Conservation (phyloP, 257 asterid species). For the Striga asiatica region DNA sequence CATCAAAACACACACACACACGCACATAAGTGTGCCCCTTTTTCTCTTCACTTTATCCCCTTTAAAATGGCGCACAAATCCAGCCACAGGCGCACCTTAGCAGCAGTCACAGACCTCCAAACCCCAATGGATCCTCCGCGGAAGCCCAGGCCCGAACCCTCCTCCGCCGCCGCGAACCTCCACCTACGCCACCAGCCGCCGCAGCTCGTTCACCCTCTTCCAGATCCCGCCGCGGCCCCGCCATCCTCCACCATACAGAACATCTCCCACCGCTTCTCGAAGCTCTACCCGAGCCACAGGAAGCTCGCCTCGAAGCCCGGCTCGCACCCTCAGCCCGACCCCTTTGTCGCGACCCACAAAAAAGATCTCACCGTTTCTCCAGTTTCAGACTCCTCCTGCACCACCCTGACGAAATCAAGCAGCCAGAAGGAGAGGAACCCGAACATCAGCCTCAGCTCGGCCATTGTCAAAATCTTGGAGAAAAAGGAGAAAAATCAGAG, state of each 20-base stretch:
- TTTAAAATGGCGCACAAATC: conserved; percentile 19
- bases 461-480: background rate
- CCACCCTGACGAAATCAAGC: conserved; percentile 57
- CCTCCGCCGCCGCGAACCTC: conserved; percentile 24
- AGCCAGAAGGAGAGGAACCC: conserved; percentile 32
- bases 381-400: conserved; percentile 30
- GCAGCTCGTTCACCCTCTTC: conserved; percentile 30
- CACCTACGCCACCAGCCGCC: conserved; percentile 27
- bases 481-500: background rate
- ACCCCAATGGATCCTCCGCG: conserved; percentile 53
- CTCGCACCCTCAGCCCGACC: conserved; percentile 24
- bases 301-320: conserved; percentile 22
- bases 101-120: conserved; percentile 32
- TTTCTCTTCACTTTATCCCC: conserved; percentile 4
- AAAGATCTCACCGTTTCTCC: conserved; percentile 17
- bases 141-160: conserved; percentile 33
- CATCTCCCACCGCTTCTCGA: conserved; percentile 71
- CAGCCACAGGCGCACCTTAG: conserved; percentile 33
- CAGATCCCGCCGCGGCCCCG: conserved; percentile 47
- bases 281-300: conserved; percentile 52
- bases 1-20: conserved; percentile 12
- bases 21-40: conserved; percentile 11
- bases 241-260: conserved; percentile 43
- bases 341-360: conserved; percentile 20
- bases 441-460: background rate